These are phyloP conservation scores for Artemisia annua DNA, from an alignment of 129 eudicot species.

Conservation along the genomic window DNA sequence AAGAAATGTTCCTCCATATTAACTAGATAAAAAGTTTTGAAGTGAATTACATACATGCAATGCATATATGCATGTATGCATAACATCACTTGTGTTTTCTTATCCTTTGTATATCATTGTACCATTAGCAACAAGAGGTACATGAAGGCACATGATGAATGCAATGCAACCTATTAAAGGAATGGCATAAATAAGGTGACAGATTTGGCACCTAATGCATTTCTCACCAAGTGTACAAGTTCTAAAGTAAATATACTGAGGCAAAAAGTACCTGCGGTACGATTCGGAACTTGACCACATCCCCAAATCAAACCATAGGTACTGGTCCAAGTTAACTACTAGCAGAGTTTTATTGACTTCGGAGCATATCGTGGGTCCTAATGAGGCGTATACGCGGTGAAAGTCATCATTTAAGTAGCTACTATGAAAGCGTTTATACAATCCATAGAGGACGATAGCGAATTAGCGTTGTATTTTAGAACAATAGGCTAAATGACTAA, in stretches of 20 bases:
- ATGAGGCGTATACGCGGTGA: slow-evolving; percentile 5
- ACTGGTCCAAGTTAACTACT: slow-evolving; percentile 29
- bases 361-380: slow-evolving; percentile 17
- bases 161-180: slow-evolving; percentile 22
- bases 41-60: slow-evolving; percentile 14
- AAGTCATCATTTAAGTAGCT: slow-evolving; percentile 7
- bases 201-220: slow-evolving; percentile 46
- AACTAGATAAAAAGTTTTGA: background rate
- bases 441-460: background rate
- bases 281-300: slow-evolving; percentile 13
- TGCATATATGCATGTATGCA: slow-evolving; percentile 1
- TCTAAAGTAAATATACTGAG: slow-evolving; percentile 28
- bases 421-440: slow-evolving; percentile 10
- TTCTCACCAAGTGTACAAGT: slow-evolving; percentile 36
- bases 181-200: slow-evolving; percentile 33
- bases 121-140: slow-evolving; percentile 25
- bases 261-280: slow-evolving; percentile 30
- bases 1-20: background rate
- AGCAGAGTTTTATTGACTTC: slow-evolving; percentile 16
- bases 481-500: slow-evolving; percentile 3
- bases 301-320: slow-evolving; percentile 17
- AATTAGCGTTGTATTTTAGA: slow-evolving; percentile 8
- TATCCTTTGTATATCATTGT: slow-evolving; percentile 23
- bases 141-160: slow-evolving; percentile 36
- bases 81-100: slow-evolving; percentile 23